phyloP scores from a whole-genome alignment of 176 grass and related monocot species.

The Aegilops bicornis region DNA sequence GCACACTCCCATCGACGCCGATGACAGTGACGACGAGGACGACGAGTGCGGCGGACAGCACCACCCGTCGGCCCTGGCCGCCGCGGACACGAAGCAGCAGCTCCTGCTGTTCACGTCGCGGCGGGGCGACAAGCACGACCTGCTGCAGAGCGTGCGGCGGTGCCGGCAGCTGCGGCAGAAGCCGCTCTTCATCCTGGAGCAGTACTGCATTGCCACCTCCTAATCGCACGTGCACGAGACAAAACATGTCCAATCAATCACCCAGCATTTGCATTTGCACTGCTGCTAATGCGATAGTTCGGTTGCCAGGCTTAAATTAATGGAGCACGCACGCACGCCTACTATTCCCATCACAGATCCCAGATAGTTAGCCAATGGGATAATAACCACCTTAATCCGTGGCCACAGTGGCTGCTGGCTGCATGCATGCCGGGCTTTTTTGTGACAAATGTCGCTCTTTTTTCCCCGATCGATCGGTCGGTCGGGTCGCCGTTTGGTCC shows the following conservation, averaged over 20 bases:
- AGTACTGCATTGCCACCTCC: constrained; percentile 84
- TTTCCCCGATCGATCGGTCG: background rate
- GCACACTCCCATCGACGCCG: background rate
- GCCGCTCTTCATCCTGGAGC: constrained; percentile 85
- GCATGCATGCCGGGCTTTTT: constrained; percentile 36
- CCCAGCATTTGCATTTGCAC: background rate
- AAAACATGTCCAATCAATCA: no score
- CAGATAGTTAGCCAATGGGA: background rate
- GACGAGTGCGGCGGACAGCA: constrained; percentile 22
- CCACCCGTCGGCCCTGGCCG: background rate
- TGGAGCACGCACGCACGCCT: constrained; percentile 3
- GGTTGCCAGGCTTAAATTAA: constrained; percentile 26
- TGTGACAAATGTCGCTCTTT: constrained; percentile 36
- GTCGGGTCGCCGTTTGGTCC: constrained; percentile 40
- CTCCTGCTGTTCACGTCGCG: constrained; percentile 67
- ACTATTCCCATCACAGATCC: background rate
- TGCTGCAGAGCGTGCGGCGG: constrained; percentile 72
- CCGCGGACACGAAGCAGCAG: constrained; percentile 53
- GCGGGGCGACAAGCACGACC: constrained; percentile 56
- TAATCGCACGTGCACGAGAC: background rate
- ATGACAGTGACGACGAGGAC: background rate
- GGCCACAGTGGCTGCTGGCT: constrained; percentile 40
- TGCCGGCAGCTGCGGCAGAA: constrained; percentile 83
- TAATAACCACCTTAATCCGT: constrained; percentile 34
- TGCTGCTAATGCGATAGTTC: constrained; percentile 17